Evolutionary conservation across 2,329 filamentous ascomycete species (phyloP).

Genomic region (Parastagonospora avenae): DNA sequence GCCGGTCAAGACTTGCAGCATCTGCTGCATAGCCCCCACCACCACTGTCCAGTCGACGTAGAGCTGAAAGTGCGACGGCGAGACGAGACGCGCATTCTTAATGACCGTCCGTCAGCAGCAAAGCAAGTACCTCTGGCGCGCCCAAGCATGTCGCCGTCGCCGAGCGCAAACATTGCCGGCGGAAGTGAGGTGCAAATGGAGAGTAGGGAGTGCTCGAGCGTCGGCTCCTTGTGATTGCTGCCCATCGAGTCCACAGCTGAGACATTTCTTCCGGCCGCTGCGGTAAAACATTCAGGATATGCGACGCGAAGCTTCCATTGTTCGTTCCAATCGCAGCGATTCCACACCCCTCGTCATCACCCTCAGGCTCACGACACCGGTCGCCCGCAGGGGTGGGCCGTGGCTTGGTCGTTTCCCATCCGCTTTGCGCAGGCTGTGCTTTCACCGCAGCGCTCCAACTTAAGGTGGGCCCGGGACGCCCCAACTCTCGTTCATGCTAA

Average conservation of each 20-base stretch:
- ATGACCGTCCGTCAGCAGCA: slow-evolving; percentile 5
- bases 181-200: neutral
- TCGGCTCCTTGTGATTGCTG: slow-evolving; percentile 27
- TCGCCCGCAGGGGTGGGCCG: slow-evolving; percentile 25
- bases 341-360: slow-evolving; percentile 10
- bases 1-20: slow-evolving; percentile 7
- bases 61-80: slow-evolving; percentile 5
- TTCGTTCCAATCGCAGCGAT: slow-evolving; percentile 12
- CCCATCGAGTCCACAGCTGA: slow-evolving; percentile 25
- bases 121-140: slow-evolving; percentile 7
- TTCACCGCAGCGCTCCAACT: slow-evolving; percentile 31
- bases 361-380: slow-evolving; percentile 34
- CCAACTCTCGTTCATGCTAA: slow-evolving; percentile 29
- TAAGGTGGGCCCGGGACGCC: slow-evolving; percentile 26
- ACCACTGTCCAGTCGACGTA: slow-evolving; percentile 7
- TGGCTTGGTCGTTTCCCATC: slow-evolving; percentile 21
- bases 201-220: slow-evolving; percentile 15
- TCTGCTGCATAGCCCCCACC: slow-evolving; percentile 28
- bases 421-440: slow-evolving; percentile 38
- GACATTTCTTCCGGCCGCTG: slow-evolving; percentile 20
- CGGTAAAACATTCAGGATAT: slow-evolving; percentile 8
- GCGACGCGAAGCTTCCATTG: slow-evolving; percentile 8
- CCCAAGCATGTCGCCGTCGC: slow-evolving; percentile 3
- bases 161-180: slow-evolving; percentile 1
- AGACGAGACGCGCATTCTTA: neutral